These are phyloP conservation scores for Hypoxylon sp. DNA, from an alignment of 2,329 filamentous ascomycete species.

Conservation along the genomic window DNA sequence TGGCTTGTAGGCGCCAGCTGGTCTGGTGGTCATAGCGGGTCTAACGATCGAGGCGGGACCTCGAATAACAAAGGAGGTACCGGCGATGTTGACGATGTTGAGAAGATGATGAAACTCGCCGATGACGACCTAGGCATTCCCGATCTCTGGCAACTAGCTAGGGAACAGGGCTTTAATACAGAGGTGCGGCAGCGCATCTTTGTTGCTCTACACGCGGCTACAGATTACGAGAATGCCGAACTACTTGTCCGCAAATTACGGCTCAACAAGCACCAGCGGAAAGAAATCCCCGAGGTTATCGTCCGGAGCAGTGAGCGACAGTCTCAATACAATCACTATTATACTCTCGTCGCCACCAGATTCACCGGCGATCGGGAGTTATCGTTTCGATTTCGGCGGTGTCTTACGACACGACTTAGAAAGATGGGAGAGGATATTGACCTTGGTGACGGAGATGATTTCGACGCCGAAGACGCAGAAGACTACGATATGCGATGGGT, in stretches of 20 bases:
- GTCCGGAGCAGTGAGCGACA: conserved; percentile 90
- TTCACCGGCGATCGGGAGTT: conserved; percentile 82
- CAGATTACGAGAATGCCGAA: conserved; percentile 87
- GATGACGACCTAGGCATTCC: conserved; percentile 68
- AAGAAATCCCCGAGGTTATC: conserved; percentile 88
- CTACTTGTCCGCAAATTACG: conserved; percentile 83
- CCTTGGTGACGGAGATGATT: conserved; percentile 70
- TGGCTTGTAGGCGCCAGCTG: conserved; percentile 99
- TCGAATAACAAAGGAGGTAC: conserved; percentile 39
- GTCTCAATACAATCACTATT: conserved; percentile 90
- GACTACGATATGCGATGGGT: conserved; percentile 67
- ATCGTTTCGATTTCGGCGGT: conserved; percentile 88
- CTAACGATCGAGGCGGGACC: conserved; percentile 2
- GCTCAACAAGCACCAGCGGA: conserved; percentile 87
- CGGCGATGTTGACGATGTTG: conserved; percentile 48
- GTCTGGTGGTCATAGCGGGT: conserved; percentile 59
- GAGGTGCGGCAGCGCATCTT: conserved; percentile 93
- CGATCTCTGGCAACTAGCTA: conserved; percentile 81
- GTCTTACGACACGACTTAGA: conserved; percentile 88
- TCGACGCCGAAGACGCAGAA: conserved; percentile 69
- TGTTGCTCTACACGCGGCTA: conserved; percentile 87
- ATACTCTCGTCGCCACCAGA: conserved; percentile 84
- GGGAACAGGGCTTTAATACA: conserved; percentile 88
- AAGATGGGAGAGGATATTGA: conserved; percentile 82
- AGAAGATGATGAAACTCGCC: conserved; percentile 53